A percentile compares a stretch with the other conserved stretches of the same genome.
phyloP scores from a whole-genome alignment of 73 alveolate genomes.

The Symbiodinium natans region DNA sequence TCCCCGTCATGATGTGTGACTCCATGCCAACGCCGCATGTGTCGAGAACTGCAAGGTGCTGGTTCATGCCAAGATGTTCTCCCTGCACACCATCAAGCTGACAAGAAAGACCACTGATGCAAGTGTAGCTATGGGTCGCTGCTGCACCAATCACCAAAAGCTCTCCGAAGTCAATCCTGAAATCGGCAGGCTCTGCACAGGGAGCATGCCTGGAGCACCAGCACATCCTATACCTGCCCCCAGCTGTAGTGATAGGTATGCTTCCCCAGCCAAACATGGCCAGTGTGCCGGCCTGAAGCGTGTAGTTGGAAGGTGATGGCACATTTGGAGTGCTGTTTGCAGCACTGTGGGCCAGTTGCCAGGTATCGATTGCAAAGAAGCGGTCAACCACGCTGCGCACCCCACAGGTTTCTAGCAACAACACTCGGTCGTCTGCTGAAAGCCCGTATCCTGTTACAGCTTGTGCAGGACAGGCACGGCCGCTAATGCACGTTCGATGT shows the following conservation, averaged over 20 bases:
- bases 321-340: background rate
- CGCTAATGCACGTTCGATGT: constrained; percentile 28
- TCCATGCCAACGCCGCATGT: constrained; percentile 42
- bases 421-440: background rate
- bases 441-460: background rate
- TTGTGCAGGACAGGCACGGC: background rate
- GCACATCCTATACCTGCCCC: background rate
- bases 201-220: background rate
- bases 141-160: background rate
- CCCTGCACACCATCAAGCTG: background rate
- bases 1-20: background rate
- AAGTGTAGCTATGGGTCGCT: background rate
- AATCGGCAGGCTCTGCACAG: background rate
- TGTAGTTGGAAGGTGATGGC: background rate
- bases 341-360: background rate
- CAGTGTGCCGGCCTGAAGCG: background rate
- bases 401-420: constrained; percentile 21
- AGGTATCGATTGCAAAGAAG: background rate
- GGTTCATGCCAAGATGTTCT: background rate
- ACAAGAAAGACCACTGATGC: constrained; percentile 28
- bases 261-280: background rate
- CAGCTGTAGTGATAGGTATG: constrained; percentile 1
- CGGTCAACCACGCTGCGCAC: background rate
- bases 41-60: constrained; percentile 1
- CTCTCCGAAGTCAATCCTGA: background rate